Conservation (phyloP, 2,329 filamentous ascomycete genomes). For the Pseudocercospora fuligena region DNA sequence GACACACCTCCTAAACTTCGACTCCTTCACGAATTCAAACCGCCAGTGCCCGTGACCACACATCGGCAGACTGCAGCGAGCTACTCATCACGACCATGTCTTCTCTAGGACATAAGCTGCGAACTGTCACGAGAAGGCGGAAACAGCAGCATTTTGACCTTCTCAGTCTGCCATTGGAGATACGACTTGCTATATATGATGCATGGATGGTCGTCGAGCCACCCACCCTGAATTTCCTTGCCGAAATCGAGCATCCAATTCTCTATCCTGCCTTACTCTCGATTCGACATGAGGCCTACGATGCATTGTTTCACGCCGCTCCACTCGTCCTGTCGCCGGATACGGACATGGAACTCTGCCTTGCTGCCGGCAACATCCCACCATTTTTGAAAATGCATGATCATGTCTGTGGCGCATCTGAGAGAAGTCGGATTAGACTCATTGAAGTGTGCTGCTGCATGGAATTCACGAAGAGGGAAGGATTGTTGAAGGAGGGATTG, state of each 20-base stretch:
- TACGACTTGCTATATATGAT: not conserved
- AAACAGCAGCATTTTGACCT: not conserved
- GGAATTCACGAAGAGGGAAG: not conserved
- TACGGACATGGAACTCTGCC: not conserved
- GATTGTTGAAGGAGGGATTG: too few relatives aligned
- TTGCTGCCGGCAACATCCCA: not conserved
- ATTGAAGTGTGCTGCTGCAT: not conserved
- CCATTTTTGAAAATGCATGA: not conserved
- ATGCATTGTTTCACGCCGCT: constrained; percentile 4
- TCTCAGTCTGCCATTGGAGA: not conserved
- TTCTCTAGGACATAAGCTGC: not conserved
- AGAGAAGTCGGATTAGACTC: not conserved
- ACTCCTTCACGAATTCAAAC: not conserved
- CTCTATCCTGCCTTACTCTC: not conserved
- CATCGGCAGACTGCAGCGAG: not conserved
- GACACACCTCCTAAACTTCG: not conserved
- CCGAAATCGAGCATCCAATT: not conserved
- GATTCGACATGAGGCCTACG: not conserved
- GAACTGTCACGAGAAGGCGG: not conserved
- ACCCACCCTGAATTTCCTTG: not conserved
- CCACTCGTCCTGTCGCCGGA: not conserved
- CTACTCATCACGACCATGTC: not conserved
- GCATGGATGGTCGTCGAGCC: constrained; percentile 5
- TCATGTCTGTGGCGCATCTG: not conserved
- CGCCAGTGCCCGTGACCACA: not conserved